These are phyloP conservation scores for Oidiodendron maius DNA, from an alignment of 495 filamentous ascomycete species.

Conservation along the genomic window DNA sequence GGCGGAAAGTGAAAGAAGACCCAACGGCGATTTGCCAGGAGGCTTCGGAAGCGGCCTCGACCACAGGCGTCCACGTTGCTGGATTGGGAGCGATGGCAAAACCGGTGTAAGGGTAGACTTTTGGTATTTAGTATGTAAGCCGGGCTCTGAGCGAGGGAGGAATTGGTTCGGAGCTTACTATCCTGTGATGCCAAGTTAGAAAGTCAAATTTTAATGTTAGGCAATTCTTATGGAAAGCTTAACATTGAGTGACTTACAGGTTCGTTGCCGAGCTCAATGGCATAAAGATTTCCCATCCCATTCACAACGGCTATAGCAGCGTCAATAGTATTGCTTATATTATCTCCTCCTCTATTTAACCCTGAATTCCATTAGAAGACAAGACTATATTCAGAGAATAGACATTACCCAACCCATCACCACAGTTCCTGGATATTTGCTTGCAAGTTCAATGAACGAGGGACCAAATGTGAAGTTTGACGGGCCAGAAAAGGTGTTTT, in stretches of 20 bases:
- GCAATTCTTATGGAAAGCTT: not conserved
- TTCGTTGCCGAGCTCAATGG: constrained; percentile 55
- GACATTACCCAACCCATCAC: constrained; percentile 26
- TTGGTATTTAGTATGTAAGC: constrained; percentile 14
- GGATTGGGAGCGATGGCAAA: not conserved
- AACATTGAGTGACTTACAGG: constrained; percentile 40
- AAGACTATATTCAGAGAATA: not conserved
- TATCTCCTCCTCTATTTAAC: constrained; percentile 47
- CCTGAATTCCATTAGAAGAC: constrained; percentile 21
- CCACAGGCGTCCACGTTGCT: constrained; percentile 43
- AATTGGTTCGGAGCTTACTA: not conserved
- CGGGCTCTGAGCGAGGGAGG: not conserved
- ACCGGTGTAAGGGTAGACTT: not conserved
- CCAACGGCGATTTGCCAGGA: constrained; percentile 45
- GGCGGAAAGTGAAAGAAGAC: constrained; percentile 31
- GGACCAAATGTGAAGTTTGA: constrained; percentile 47
- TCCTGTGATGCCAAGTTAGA: not conserved
- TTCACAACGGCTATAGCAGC: constrained; percentile 39
- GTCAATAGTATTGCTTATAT: constrained; percentile 45
- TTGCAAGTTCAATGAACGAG: constrained; percentile 43
- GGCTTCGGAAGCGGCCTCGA: constrained; percentile 45
- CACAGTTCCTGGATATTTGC: constrained; percentile 40
- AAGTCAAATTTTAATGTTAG: not conserved
- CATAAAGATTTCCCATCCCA: constrained; percentile 40
- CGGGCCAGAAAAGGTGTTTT: constrained; percentile 39